A percentile compares a stretch with the other conserved stretches of the same genome.
Conservation (phyloP, 2,329 filamentous ascomycete species). For the Hypoxylon rubiginosum region DNA sequence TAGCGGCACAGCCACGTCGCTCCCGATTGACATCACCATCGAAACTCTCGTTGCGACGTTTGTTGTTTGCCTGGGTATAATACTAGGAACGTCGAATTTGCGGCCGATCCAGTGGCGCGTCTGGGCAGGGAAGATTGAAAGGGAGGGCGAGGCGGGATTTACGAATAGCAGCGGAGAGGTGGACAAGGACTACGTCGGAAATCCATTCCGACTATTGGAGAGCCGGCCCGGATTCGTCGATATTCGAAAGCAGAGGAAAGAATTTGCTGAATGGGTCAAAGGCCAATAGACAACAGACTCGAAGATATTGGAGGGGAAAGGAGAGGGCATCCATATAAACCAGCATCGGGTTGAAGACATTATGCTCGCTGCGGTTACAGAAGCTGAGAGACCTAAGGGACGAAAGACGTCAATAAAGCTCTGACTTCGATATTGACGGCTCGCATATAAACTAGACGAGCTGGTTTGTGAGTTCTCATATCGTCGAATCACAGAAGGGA, state of each 20-base stretch:
- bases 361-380: not conserved
- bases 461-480: not conserved
- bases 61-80: constrained; percentile 85
- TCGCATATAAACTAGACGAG: not conserved
- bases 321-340: not conserved
- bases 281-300: constrained; percentile 39
- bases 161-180: constrained; percentile 71
- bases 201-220: constrained; percentile 85
- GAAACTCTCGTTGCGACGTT: constrained; percentile 87
- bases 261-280: constrained; percentile 82
- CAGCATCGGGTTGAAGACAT: not conserved
- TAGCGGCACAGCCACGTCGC: constrained; percentile 58
- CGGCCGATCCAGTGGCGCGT: constrained; percentile 87
- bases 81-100: constrained; percentile 80
- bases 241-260: constrained; percentile 82
- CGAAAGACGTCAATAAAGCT: not conserved
- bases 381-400: not conserved
- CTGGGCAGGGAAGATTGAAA: constrained; percentile 88
- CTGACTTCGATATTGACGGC: not conserved
- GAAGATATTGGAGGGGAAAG: not conserved
- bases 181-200: constrained; percentile 78
- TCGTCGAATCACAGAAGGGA: not conserved
- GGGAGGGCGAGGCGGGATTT: constrained; percentile 75
- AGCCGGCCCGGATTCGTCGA: constrained; percentile 88
- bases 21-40: constrained; percentile 88